Percentiles rank a stretch among this genome's conserved stretches.
Evolutionary conservation across 1,139 yeast species (phyloP).

Genomic region (Kodamaea alishanica): DNA sequence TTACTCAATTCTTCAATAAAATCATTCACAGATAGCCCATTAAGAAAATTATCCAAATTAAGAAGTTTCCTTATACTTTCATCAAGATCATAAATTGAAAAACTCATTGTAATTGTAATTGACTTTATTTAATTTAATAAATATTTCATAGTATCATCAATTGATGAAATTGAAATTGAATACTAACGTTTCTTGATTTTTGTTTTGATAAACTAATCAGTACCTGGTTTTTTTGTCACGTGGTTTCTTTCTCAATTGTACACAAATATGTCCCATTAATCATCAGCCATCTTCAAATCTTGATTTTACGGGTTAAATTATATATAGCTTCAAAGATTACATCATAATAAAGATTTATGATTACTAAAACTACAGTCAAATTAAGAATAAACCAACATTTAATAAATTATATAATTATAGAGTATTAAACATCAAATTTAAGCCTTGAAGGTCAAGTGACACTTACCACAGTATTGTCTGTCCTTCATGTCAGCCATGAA

Average conservation of each 20-base stretch:
- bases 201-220: background rate
- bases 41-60: constrained; percentile 66
- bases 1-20: constrained; percentile 81
- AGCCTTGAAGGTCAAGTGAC: constrained; percentile 90
- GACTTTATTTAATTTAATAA: too few relatives aligned
- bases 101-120: constrained; percentile 26
- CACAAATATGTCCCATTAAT: too few relatives aligned
- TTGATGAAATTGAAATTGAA: too few relatives aligned
- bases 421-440: constrained; percentile 19
- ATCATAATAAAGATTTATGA: too few relatives aligned
- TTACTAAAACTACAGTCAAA: too few relatives aligned
- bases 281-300: too few relatives aligned
- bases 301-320: too few relatives aligned
- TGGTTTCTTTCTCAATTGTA: too few relatives aligned
- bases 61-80: constrained; percentile 67
- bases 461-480: constrained; percentile 99
- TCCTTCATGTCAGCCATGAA: constrained; percentile 99
- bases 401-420: too few relatives aligned
- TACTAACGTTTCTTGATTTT: background rate
- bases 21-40: constrained; percentile 68
- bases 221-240: background rate
- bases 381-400: too few relatives aligned
- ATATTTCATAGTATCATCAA: too few relatives aligned
- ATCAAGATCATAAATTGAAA: constrained; percentile 57
- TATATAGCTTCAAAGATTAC: too few relatives aligned